Percentiles rank a stretch among this genome's conserved stretches.
These are phyloP conservation scores for Mucor mucedo DNA, from an alignment of 371 early-diverging fungal species.

Conservation along the genomic window DNA sequence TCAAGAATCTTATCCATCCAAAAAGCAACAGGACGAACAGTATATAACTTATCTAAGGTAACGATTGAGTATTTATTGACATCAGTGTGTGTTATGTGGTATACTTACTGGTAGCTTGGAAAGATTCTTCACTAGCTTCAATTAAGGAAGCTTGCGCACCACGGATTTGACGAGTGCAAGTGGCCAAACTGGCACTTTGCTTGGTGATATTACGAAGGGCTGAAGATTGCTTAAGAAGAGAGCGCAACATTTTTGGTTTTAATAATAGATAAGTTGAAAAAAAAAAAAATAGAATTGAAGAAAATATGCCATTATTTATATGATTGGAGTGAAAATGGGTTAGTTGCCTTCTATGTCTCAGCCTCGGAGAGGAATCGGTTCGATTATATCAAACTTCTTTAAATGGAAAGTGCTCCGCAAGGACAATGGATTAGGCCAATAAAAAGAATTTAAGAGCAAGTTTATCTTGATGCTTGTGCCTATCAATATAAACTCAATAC, in stretches of 20 bases:
- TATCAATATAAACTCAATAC: too few species aligned
- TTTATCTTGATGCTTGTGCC: not conserved
- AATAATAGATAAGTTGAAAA: not conserved
- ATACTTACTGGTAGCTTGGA: conserved; percentile 11
- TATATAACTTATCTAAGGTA: conserved; percentile 38
- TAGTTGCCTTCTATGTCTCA: conserved; percentile 15
- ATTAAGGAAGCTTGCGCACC: conserved; percentile 21
- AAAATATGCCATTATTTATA: conserved; percentile 1
- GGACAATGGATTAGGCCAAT: not conserved
- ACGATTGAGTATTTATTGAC: not conserved
- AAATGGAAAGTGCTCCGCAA: conserved; percentile 22
- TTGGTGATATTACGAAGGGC: not conserved
- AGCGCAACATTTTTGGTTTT: conserved; percentile 2
- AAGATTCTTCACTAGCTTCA: conserved; percentile 11
- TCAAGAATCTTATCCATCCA: conserved; percentile 45
- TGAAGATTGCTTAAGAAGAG: conserved; percentile 2
- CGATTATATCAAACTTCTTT: conserved; percentile 2
- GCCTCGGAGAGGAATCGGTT: conserved; percentile 23
- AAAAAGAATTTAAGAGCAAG: not conserved
- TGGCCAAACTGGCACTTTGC: conserved; percentile 19
- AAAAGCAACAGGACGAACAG: conserved; percentile 41
- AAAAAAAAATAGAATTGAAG: not conserved
- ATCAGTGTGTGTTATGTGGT: not conserved
- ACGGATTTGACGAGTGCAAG: conserved; percentile 21
- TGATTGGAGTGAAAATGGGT: not conserved